Percentiles rank a stretch among this genome's conserved stretches.
phyloP scores from a whole-genome alignment of 2,329 filamentous ascomycete species.

The Emergomyces orientalis region DNA sequence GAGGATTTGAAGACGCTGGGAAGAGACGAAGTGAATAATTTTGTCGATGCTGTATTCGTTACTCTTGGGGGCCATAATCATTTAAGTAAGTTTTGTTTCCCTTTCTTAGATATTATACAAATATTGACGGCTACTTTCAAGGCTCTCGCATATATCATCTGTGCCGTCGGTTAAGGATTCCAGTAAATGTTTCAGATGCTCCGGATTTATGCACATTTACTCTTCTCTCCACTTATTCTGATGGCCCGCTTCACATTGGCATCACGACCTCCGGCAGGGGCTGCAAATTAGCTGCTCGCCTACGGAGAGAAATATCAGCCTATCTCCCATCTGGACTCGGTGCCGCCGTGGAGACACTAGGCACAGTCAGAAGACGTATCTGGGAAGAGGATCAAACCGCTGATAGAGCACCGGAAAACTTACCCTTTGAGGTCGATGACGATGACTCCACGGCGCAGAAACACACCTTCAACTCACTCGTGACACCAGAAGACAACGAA shows the following conservation, averaged over 20 bases:
- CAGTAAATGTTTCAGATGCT: slow-evolving; percentile 84
- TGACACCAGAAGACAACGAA: slow-evolving; percentile 59
- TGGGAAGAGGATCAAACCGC: slow-evolving; percentile 61
- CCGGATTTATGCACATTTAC: slow-evolving; percentile 82
- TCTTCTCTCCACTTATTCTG: slow-evolving; percentile 76
- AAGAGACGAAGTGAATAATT: slow-evolving; percentile 62
- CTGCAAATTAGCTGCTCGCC: slow-evolving; percentile 83
- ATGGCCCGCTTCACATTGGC: slow-evolving; percentile 87
- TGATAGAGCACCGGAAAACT: slow-evolving; percentile 34
- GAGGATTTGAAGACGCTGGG: slow-evolving; percentile 65
- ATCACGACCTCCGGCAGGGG: slow-evolving; percentile 92
- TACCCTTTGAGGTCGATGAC: slow-evolving; percentile 39
- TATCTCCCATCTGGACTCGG: slow-evolving; percentile 69
- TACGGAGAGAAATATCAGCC: slow-evolving; percentile 78
- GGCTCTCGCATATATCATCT: slow-evolving; percentile 60
- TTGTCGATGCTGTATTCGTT: slow-evolving; percentile 90
- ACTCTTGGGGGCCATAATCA: slow-evolving; percentile 49
- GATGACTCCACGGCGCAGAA: slow-evolving; percentile 51
- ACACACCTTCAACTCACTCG: slow-evolving; percentile 73
- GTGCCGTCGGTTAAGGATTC: slow-evolving; percentile 73
- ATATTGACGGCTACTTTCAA: slow-evolving; percentile 24
- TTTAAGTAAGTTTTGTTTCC: slow-evolving; percentile 33
- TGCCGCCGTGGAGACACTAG: slow-evolving; percentile 64
- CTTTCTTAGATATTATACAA: slow-evolving; percentile 9
- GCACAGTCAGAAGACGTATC: slow-evolving; percentile 59